Evolutionary conservation across 495 filamentous ascomycete genomes (phyloP).

Genomic region (Aspergillus egyptiacus): DNA sequence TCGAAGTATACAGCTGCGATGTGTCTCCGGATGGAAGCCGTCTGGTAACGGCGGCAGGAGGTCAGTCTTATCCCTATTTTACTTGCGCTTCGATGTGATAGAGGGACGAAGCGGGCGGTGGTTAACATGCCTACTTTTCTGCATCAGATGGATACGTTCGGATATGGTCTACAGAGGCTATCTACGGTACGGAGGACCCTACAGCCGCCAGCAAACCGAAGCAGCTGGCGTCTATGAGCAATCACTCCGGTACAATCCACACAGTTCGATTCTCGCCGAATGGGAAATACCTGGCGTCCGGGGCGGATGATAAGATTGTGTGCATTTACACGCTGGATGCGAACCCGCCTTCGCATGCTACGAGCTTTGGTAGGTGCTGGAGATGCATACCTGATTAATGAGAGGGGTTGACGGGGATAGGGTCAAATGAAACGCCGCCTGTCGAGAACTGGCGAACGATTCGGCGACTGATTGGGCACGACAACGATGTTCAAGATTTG

Average conservation of each 20-base stretch:
- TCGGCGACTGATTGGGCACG: constrained; percentile 87
- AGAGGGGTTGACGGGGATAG: constrained; percentile 34
- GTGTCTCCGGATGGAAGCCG: constrained; percentile 89
- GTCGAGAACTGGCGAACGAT: constrained; percentile 97
- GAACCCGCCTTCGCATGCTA: constrained; percentile 64
- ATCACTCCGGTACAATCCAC: constrained; percentile 95
- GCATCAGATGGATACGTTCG: constrained; percentile 84
- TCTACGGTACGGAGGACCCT: constrained; percentile 68
- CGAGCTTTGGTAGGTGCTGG: constrained; percentile 62
- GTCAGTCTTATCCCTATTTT: constrained; percentile 49
- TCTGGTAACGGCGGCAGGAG: constrained; percentile 89
- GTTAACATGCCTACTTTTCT: constrained; percentile 14
- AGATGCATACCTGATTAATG: background rate
- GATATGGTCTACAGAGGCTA: constrained; percentile 94
- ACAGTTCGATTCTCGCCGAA: constrained; percentile 93
- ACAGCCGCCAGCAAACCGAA: constrained; percentile 67
- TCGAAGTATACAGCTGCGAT: constrained; percentile 96
- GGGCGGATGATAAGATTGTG: constrained; percentile 97
- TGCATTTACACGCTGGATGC: constrained; percentile 90
- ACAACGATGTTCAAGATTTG: constrained; percentile 97
- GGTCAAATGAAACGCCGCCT: constrained; percentile 83
- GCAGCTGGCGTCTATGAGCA: constrained; percentile 95
- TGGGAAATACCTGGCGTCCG: constrained; percentile 87
- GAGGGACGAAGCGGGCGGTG: background rate
- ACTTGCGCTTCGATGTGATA: too few relatives aligned